Base-by-base conservation (phyloP, 495 filamentous ascomycete species). In the Penicillium tannophilum region DNA sequence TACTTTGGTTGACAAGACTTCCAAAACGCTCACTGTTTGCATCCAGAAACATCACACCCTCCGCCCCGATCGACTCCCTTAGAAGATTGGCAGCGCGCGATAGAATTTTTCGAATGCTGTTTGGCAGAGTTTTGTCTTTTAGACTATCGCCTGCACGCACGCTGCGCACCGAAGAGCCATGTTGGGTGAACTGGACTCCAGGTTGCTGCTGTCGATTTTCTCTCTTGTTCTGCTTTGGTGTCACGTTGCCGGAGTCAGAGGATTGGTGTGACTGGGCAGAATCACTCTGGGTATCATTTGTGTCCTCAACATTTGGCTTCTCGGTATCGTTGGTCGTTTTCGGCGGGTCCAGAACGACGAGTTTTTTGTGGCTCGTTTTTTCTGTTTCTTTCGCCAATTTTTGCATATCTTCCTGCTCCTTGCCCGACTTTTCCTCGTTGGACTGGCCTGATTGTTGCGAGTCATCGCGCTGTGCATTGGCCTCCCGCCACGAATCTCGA, bases 51-150 rank as follows among this genome's bases (percentile, higher is more conserved):
- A 80, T 50, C 12, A 76, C 73, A 0, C 79, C 81, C 6, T 82
- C 79, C 12, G 77, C 75, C n/a, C 77, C 74, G 33, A 82, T 75
- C 7, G 77, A 69, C 57, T 82, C 77, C 19, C 81, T 69, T 30
- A 83, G 76, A 19, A 84, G 66, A 50, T 77, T 78, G 30, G 76
- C 70, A 17, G 82, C 82, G 36, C 74, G 72, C 10, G 64, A 67
- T n/a, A 54, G 43, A 9, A 54, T 28, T 20, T 17, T 54, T 36
- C 49, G 14, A 35, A 52, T 52, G 17, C 49, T 52, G 8, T 20
- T 36, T 6, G 14, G 49, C 6, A 52, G 49, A 23, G 49, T 35
- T 3, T 52, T 16, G 14, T 52, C 49, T 11, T 52, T 23, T 8
- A 52, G 31, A 39, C 43, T 24, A 1, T 24, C 23, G 0, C 43